Conservation (phyloP, 2,329 filamentous ascomycete species). For the Coniochaeta sp. region DNA sequence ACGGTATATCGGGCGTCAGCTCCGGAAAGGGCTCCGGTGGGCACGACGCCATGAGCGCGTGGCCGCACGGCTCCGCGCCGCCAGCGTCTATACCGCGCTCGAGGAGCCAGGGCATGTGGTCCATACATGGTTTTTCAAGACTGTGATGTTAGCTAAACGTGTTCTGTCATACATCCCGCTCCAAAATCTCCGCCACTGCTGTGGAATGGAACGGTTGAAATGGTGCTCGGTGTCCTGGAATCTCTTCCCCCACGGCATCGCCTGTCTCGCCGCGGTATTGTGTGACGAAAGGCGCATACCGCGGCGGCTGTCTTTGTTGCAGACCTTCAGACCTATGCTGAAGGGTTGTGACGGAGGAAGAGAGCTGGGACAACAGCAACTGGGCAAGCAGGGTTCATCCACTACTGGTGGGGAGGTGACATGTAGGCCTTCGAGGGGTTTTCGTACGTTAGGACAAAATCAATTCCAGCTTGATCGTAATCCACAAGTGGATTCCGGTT, state of each 20-base stretch:
- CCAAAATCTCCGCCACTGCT: neutral
- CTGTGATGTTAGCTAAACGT: conserved; percentile 37
- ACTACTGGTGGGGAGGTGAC: conserved; percentile 52
- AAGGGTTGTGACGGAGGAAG: neutral
- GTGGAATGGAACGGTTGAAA: neutral
- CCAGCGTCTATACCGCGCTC: conserved; percentile 52
- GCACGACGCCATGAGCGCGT: conserved; percentile 89
- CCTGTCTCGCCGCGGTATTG: neutral
- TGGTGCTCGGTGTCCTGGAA: neutral
- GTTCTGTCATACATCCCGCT: conserved; percentile 3
- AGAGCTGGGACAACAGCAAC: neutral
- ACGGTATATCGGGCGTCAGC: conserved; percentile 42
- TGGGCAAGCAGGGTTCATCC: neutral
- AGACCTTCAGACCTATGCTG: neutral
- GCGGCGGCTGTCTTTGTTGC: neutral
- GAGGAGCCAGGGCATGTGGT: conserved; percentile 76
- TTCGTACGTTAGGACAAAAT: conserved; percentile 87
- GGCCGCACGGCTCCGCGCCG: conserved; percentile 64
- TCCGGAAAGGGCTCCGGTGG: conserved; percentile 60
- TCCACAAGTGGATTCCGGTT: conserved; percentile 44
- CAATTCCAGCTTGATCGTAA: conserved; percentile 78
- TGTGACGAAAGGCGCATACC: neutral
- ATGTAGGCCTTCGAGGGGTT: conserved; percentile 55
- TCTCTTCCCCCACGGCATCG: neutral
- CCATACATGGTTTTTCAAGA: conserved; percentile 89